Conservation (phyloP, 208 protist species). For the Herpetomonas tarakana region DNA sequence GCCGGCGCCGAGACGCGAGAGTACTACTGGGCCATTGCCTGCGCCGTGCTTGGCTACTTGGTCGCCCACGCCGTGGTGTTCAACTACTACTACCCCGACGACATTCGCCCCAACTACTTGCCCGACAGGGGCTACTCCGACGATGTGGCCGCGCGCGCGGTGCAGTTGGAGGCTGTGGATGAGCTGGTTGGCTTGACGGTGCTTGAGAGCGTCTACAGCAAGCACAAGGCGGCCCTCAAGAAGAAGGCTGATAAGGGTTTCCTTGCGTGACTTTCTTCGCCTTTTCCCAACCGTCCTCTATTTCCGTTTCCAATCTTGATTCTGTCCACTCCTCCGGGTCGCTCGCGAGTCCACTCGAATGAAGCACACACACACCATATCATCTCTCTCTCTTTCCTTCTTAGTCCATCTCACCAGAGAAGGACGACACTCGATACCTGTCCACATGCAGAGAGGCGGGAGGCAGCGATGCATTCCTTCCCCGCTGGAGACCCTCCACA, state of each 20-base stretch:
- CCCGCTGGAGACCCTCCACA: no score
- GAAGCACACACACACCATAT: no score
- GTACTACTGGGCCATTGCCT: constrained; percentile 82
- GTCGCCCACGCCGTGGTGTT: constrained; percentile 74
- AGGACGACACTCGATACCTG: no score
- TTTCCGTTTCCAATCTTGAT: no score
- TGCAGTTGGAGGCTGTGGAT: constrained; percentile 65
- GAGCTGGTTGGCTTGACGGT: constrained; percentile 78
- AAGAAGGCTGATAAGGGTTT: constrained; percentile 22
- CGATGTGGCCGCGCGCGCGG: constrained; percentile 63
- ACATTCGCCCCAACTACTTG: constrained; percentile 72
- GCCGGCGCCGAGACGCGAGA: constrained; percentile 68
- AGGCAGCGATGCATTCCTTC: no score
- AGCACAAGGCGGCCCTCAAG: constrained; percentile 59
- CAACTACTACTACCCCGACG: constrained; percentile 78
- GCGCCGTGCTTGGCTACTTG: constrained; percentile 75
- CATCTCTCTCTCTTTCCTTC: no score
- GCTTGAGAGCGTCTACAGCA: constrained; percentile 77
- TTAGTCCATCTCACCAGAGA: no score
- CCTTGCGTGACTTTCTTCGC: constrained; percentile 10
- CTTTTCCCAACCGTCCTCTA: no score
- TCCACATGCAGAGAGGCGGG: no score
- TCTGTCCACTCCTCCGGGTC: no score
- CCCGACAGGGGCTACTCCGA: constrained; percentile 83
- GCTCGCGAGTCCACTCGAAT: no score